Evolutionary conservation across 2,329 filamentous ascomycete genomes (phyloP).

Genomic region (Fusarium oligoseptatum): DNA sequence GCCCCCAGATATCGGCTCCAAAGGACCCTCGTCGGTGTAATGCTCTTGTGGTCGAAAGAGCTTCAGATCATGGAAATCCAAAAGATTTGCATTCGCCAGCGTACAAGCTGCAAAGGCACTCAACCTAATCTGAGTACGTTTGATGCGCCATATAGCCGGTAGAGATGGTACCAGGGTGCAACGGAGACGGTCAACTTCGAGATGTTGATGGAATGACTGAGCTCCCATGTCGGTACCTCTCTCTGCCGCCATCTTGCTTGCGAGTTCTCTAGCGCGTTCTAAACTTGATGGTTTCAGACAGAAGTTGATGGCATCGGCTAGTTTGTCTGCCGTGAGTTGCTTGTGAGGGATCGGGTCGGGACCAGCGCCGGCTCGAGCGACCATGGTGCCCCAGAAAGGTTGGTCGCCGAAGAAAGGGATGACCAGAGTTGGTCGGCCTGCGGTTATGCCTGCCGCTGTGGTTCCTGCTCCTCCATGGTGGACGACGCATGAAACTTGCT

Average conservation of each 20-base stretch:
- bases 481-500: constrained; percentile 83
- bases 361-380: constrained; percentile 78
- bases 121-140: constrained; percentile 73
- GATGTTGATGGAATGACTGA: constrained; percentile 76
- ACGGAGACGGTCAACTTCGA: constrained; percentile 75
- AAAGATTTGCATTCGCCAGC: constrained; percentile 72
- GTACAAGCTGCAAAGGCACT: constrained; percentile 80
- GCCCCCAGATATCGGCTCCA: not conserved
- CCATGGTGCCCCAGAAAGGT: constrained; percentile 85
- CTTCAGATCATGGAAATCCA: constrained; percentile 80
- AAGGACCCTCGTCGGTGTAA: constrained; percentile 48
- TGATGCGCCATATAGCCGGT: constrained; percentile 81
- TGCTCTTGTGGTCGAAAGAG: constrained; percentile 59
- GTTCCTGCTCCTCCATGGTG: constrained; percentile 92
- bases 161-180: constrained; percentile 77
- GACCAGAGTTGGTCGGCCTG: constrained; percentile 83
- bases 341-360: constrained; percentile 78
- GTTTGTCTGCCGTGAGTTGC: constrained; percentile 73
- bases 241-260: constrained; percentile 75
- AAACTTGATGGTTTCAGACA: constrained; percentile 72
- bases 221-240: constrained; percentile 73
- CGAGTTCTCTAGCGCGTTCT: constrained; percentile 68
- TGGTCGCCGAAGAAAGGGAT: constrained; percentile 92
- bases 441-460: constrained; percentile 86
- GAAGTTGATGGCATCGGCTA: constrained; percentile 73